A percentile compares a stretch with the other conserved stretches of the same genome.
These are phyloP conservation scores for Backusella circina DNA, from an alignment of 192 early-diverging fungal species.

Conservation along the genomic window DNA sequence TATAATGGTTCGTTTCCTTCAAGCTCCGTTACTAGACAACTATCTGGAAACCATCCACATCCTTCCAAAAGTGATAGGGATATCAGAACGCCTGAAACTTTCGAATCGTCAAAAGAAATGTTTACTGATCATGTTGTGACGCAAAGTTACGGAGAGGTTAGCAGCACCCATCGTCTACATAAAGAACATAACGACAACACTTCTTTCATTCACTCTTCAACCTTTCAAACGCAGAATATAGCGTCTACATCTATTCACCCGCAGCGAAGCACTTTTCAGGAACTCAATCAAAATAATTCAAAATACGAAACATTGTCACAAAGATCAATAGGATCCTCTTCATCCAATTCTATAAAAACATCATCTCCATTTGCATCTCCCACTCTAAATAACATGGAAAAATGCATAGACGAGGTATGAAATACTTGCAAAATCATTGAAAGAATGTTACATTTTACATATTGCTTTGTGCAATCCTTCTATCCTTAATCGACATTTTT, in stretches of 20 bases:
- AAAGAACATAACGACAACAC: neutral
- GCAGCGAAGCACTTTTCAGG: neutral
- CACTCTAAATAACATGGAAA: conserved; percentile 1
- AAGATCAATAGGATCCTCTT: neutral
- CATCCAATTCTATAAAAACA: neutral
- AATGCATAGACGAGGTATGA: neutral
- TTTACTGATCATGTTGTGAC: neutral
- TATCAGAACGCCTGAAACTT: neutral
- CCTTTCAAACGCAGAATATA: neutral
- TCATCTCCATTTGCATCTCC: neutral
- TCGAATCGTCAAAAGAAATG: neutral
- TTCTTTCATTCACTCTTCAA: neutral
- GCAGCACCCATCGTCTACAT: neutral
- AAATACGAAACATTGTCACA: neutral
- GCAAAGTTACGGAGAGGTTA: neutral
- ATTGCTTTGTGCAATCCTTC: neutral
- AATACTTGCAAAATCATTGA: neutral
- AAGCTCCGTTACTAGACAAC: neutral
- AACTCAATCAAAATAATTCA: neutral
- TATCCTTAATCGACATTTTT: neutral
- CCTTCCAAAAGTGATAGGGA: neutral
- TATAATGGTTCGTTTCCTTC: neutral
- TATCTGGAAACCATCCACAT: neutral
- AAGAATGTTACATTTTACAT: neutral
- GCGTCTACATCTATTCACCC: neutral